Conservation (phyloP, 768 basidiomycete genomes). For the Leccinum subgranulosum region DNA sequence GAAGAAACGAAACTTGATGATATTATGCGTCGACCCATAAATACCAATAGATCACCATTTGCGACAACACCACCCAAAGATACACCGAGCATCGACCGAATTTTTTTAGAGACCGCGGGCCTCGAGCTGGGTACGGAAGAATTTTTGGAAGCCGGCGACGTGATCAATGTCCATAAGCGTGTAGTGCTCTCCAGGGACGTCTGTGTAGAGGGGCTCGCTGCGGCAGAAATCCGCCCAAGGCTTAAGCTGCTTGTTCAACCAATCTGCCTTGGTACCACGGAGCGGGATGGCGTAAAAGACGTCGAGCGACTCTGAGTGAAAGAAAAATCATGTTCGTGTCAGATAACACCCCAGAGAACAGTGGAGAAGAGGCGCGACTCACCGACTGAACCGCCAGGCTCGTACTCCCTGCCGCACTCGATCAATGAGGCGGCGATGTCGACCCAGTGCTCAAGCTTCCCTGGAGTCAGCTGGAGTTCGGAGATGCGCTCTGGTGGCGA, state of each 20-base stretch:
- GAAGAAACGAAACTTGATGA: neutral
- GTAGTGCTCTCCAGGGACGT: constrained; percentile 29
- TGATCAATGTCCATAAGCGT: constrained; percentile 33
- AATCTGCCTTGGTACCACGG: constrained; percentile 27
- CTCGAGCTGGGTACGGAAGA: constrained; percentile 26
- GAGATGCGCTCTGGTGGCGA: constrained; percentile 26
- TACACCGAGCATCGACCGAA: neutral
- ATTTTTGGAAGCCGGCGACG: constrained; percentile 28
- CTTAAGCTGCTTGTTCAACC: constrained; percentile 29
- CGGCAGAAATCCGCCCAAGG: constrained; percentile 26
- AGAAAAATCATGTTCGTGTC: neutral
- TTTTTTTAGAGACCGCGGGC: constrained; percentile 21
- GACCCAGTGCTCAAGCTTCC: constrained; percentile 28
- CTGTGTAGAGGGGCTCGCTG: constrained; percentile 19
- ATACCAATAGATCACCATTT: neutral
- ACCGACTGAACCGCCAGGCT: constrained; percentile 26
- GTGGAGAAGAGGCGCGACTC: constrained; percentile 6
- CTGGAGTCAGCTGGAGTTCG: constrained; percentile 28
- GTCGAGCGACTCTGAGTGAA: constrained; percentile 13
- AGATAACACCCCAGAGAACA: neutral
- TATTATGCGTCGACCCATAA: neutral
- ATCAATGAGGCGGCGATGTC: constrained; percentile 30
- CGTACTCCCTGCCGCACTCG: constrained; percentile 30
- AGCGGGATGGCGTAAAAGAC: constrained; percentile 31
- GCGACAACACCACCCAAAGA: neutral